These are phyloP conservation scores for Linnemannia zychae DNA, from an alignment of 192 early-diverging fungal genomes.

Conservation along the genomic window DNA sequence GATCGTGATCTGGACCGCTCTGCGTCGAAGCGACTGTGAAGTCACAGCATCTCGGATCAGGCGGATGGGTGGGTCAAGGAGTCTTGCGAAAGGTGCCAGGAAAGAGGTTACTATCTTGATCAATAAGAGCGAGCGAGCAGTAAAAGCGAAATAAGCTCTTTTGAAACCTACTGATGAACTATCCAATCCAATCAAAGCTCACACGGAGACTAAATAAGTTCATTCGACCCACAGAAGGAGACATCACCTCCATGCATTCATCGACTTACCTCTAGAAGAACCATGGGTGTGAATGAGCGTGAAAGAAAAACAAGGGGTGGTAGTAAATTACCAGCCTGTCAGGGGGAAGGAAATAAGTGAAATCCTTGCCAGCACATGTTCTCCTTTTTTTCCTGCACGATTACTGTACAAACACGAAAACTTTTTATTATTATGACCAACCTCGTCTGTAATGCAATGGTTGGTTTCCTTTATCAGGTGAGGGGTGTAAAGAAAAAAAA, in stretches of 20 bases:
- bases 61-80: constrained; percentile 37
- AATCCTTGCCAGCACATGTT: background rate
- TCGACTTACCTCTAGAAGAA: constrained; percentile 14
- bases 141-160: no score
- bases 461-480: background rate
- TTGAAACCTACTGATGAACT: no score
- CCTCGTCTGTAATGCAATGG: background rate
- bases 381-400: background rate
- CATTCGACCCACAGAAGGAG: background rate
- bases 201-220: no score
- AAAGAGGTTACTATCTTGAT: constrained; percentile 38
- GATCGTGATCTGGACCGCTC: constrained; percentile 31
- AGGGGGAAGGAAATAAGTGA: background rate
- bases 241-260: background rate
- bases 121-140: no score
- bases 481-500: background rate
- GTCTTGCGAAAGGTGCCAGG: constrained; percentile 30
- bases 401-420: constrained; percentile 6
- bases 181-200: no score
- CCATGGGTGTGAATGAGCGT: background rate
- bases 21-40: constrained; percentile 32
- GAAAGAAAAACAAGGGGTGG: background rate
- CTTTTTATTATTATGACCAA: constrained; percentile 7
- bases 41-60: background rate
- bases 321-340: background rate